Conservation (phyloP, 257 asterid species). For the Linderniella brevidens region DNA sequence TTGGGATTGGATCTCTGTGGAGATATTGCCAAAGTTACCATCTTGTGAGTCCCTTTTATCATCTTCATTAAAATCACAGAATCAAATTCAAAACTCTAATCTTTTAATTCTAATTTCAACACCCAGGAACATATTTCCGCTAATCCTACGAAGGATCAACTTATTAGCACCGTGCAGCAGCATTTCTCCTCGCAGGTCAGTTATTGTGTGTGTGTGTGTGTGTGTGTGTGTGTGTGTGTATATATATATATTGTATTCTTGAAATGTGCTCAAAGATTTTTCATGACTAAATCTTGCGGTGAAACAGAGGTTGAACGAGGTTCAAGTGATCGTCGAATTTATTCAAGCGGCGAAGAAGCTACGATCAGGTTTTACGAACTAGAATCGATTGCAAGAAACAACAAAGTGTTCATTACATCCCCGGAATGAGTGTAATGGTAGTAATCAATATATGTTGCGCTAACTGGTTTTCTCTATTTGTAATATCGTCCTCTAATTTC, state of each 20-base stretch:
- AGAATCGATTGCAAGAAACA: too few relatives aligned
- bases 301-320: slow-evolving; percentile 69
- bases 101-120: background rate
- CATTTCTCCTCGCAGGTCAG: slow-evolving; percentile 73
- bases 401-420: too few relatives aligned
- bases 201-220: background rate
- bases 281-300: slow-evolving; percentile 7
- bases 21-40: slow-evolving; percentile 69
- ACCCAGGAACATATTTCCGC: slow-evolving; percentile 42
- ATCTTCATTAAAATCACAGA: background rate
- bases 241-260: background rate
- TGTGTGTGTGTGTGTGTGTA: background rate
- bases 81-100: slow-evolving; percentile 2
- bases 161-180: slow-evolving; percentile 49
- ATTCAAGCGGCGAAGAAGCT: slow-evolving; percentile 66
- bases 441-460: too few relatives aligned
- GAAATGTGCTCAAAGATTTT: slow-evolving; percentile 2
- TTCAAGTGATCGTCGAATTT: slow-evolving; percentile 64
- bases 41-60: slow-evolving; percentile 32
- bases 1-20: slow-evolving; percentile 77
- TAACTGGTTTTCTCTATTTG: too few relatives aligned
- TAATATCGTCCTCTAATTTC: too few relatives aligned
- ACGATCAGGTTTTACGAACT: slow-evolving; percentile 25
- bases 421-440: too few relatives aligned
- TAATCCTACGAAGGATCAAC: slow-evolving; percentile 60